Base-by-base conservation (phyloP, 768 basidiomycete genomes). In the Inosperma sp. region DNA sequence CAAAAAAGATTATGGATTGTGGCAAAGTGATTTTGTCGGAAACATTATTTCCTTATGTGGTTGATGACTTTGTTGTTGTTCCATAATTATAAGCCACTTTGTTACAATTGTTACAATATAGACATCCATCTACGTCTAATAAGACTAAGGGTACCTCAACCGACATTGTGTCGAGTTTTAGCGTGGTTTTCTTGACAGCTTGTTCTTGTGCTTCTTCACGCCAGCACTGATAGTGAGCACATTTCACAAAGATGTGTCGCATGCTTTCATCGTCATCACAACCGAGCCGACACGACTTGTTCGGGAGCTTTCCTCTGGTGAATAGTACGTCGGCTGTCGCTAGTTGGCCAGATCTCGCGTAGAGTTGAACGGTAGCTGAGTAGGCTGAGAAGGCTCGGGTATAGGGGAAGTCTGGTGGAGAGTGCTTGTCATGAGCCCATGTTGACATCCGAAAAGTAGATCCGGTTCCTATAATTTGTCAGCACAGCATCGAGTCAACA, bases 321-420 rank as follows among this genome's bases (percentile, higher is more conserved):
- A 31, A 3, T 0, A 54, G 48, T 0, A 30, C 10, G 21, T 39
- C 41, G 1, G 56, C 57, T 1, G 60, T 61, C 12, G 58, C 44
- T 0, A 62, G 54, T 40, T 65, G 64, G 1, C 56, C 50, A 3
- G 64, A 60, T 12, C 57, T 39, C 4, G 57, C 44, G 34, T 60
- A 64, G 1, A 60, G 36, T 22, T 63, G 63, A 4, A 62, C 47
- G 5, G 58, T 22, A 1, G 59, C 57, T 3, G 61, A 61, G 21
- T 60, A 58, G 0, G 61, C 59, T 0, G 58, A 62, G 8, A 40
- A 37, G 2, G 62, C 55, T 7, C 33, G 41, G 3, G 54, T 23
- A 33, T 65, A 63, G 0, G 55, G 50, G 41, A 52, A 57, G 13
- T 52, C 29, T 10, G 56, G 61, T 3, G 57, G 59, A 16, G 48